A percentile compares a stretch with the other conserved stretches of the same genome.
These are phyloP conservation scores for Cystofilobasidium ferigula DNA, from an alignment of 768 basidiomycete genomes.

Conservation along the genomic window DNA sequence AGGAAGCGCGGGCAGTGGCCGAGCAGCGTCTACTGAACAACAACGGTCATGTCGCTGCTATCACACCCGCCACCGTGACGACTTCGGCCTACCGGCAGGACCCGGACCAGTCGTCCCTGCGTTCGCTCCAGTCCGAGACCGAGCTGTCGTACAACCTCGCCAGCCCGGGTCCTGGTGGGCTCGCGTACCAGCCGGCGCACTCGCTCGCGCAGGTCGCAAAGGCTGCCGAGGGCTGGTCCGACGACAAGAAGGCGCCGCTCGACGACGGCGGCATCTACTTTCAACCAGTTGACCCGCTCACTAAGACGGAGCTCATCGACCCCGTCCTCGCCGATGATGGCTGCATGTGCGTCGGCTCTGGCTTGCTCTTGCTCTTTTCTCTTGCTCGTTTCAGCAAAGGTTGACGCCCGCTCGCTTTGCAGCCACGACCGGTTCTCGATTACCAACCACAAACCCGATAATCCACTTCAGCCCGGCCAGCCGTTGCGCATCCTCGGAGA, in stretches of 20 bases:
- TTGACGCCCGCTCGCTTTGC: neutral
- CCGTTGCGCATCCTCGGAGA: slow-evolving; percentile 22
- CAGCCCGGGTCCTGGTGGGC: neutral
- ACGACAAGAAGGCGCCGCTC: slow-evolving; percentile 15
- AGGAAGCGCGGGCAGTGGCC: slow-evolving; percentile 8
- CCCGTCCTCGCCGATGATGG: slow-evolving; percentile 20
- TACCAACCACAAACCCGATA: slow-evolving; percentile 7
- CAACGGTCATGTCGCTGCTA: neutral
- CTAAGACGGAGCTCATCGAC: slow-evolving; percentile 25
- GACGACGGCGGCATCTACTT: slow-evolving; percentile 24
- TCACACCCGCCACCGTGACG: neutral
- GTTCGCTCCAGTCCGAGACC: slow-evolving; percentile 9
- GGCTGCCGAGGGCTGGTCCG: neutral
- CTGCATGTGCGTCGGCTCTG: neutral
- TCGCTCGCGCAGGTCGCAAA: slow-evolving; percentile 5
- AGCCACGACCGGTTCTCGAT: slow-evolving; percentile 19
- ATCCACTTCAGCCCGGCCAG: slow-evolving; percentile 2
- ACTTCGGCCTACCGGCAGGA: neutral
- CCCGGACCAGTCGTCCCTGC: slow-evolving; percentile 6
- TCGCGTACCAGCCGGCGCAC: neutral
- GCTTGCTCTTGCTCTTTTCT: neutral
- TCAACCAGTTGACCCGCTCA: slow-evolving; percentile 22
- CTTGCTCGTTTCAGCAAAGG: too few relatives aligned
- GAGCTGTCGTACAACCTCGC: slow-evolving; percentile 10
- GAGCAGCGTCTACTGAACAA: slow-evolving; percentile 9